A percentile compares a stretch with the other conserved stretches of the same genome.
Conservation (phyloP, 2,329 filamentous ascomycete genomes). For the Xylaria sp. region DNA sequence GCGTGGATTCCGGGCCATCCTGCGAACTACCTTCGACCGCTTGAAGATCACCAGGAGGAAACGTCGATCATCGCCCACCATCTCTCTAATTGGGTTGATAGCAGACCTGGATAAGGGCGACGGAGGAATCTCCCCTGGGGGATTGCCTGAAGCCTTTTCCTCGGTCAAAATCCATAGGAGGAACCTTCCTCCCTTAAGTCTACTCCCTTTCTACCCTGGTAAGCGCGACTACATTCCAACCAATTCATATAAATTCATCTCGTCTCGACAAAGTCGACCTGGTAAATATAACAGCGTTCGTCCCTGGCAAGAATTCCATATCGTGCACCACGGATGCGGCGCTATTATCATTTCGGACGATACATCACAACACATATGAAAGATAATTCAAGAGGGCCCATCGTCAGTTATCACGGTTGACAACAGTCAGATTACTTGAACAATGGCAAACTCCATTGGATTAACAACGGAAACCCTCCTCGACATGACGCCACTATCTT, state of each 20-base stretch:
- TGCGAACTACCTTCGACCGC: constrained; percentile 31
- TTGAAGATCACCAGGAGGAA: constrained; percentile 41
- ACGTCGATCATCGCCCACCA: constrained; percentile 41
- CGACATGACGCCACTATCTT: constrained; percentile 43
- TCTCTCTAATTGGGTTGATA: constrained; percentile 14
- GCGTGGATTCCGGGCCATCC: constrained; percentile 36
- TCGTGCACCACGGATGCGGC: not conserved
- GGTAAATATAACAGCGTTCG: not conserved
- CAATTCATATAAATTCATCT: constrained; percentile 15
- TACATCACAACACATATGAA: not conserved
- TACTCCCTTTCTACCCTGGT: constrained; percentile 2
- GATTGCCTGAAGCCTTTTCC: constrained; percentile 36
- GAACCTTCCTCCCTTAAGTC: constrained; percentile 22
- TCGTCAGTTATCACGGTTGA: not conserved
- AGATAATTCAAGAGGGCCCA: not conserved
- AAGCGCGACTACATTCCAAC: constrained; percentile 23
- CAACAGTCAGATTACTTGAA: constrained; percentile 10
- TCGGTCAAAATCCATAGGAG: constrained; percentile 7
- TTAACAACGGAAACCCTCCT: constrained; percentile 39
- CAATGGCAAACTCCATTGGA: constrained; percentile 41
- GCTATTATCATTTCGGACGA: not conserved
- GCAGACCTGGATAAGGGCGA: constrained; percentile 21
- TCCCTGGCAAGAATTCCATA: not conserved
- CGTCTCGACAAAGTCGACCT: not conserved
- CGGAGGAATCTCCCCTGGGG: constrained; percentile 25